A percentile compares a stretch with the other conserved stretches of the same genome.
Evolutionary conservation across 2,329 filamentous ascomycete genomes (phyloP).

Genomic region (Harringtonia aguacate): DNA sequence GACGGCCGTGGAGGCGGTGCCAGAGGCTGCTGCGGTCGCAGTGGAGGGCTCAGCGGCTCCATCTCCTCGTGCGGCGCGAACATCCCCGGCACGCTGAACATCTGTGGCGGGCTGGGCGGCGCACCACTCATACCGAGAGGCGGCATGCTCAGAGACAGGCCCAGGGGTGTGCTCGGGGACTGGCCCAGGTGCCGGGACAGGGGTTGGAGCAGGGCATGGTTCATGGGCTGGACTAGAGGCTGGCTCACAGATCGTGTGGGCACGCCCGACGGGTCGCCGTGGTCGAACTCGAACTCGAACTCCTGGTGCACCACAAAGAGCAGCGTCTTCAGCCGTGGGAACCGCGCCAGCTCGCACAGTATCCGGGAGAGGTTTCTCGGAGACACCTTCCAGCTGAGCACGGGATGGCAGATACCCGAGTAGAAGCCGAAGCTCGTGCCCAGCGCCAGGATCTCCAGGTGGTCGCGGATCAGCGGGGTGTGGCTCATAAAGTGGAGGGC

Average conservation of each 20-base stretch:
- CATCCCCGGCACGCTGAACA: too few species aligned
- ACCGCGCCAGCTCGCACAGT: conserved; percentile 28
- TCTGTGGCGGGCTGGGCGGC: too few species aligned
- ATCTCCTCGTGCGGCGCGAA: too few species aligned
- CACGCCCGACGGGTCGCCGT: conserved; percentile 12
- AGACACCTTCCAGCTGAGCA: conserved; percentile 31
- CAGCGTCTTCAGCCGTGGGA: conserved; percentile 27
- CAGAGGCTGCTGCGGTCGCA: not conserved
- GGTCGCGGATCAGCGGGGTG: conserved; percentile 30
- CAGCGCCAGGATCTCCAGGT: conserved; percentile 28
- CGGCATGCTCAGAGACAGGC: too few species aligned
- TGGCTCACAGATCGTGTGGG: not conserved
- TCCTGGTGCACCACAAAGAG: conserved; percentile 37
- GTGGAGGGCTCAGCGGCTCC: too few species aligned
- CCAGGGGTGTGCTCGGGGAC: too few species aligned
- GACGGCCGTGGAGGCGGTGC: not conserved
- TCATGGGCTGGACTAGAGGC: not conserved
- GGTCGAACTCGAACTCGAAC: conserved; percentile 32
- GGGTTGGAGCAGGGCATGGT: not conserved
- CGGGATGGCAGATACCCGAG: conserved; percentile 32
- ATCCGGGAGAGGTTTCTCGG: conserved; percentile 32
- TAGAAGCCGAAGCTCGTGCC: conserved; percentile 35
- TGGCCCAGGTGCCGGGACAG: too few species aligned
- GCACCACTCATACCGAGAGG: too few species aligned
- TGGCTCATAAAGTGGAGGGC: conserved; percentile 34